Percentiles rank a stretch among this genome's conserved stretches.
phyloP scores from a whole-genome alignment of 2,329 filamentous ascomycete species.

The Clonostachys rhizophaga region DNA sequence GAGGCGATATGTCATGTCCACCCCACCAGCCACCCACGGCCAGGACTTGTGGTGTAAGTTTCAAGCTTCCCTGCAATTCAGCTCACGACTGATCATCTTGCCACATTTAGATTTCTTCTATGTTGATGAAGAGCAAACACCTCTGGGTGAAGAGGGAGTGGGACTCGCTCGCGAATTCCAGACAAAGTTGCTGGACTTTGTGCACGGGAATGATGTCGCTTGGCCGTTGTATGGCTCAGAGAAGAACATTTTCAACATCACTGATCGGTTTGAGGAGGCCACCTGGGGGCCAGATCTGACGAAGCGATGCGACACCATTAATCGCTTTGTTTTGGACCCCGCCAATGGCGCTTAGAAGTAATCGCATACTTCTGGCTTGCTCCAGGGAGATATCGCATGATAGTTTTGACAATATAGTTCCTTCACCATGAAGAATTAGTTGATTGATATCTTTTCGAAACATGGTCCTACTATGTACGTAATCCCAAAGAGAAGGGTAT shows the following conservation, averaged over 20 bases:
- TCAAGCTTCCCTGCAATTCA: background rate
- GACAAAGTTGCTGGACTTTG: slow-evolving; percentile 6
- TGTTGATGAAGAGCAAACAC: slow-evolving; percentile 3
- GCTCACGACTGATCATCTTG: background rate
- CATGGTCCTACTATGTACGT: too few species aligned
- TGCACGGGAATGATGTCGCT: slow-evolving; percentile 5
- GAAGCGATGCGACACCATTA: slow-evolving; percentile 6
- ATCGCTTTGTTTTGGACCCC: slow-evolving; percentile 4
- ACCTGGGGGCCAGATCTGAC: slow-evolving; percentile 1
- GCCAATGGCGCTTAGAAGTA: slow-evolving; percentile 3
- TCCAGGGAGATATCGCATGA: too few species aligned
- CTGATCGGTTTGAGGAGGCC: slow-evolving; percentile 1
- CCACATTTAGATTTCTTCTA: slow-evolving; percentile 5
- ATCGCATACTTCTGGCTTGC: too few species aligned
- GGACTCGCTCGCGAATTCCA: slow-evolving; percentile 6
- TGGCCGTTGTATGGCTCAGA: slow-evolving; percentile 6
- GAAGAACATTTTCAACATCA: slow-evolving; percentile 6
- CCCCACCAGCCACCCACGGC: slow-evolving; percentile 5
- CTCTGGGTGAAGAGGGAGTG: slow-evolving; percentile 3
- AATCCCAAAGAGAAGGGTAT: too few species aligned
- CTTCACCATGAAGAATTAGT: too few species aligned
- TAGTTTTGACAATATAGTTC: too few species aligned
- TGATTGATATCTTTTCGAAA: too few species aligned
- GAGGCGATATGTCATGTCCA: slow-evolving; percentile 6
- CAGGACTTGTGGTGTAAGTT: slow-evolving; percentile 8